A percentile compares a stretch with the other conserved stretches of the same genome.
phyloP scores from a whole-genome alignment of 2,329 filamentous ascomycete genomes.

The Blastomyces parvus region DNA sequence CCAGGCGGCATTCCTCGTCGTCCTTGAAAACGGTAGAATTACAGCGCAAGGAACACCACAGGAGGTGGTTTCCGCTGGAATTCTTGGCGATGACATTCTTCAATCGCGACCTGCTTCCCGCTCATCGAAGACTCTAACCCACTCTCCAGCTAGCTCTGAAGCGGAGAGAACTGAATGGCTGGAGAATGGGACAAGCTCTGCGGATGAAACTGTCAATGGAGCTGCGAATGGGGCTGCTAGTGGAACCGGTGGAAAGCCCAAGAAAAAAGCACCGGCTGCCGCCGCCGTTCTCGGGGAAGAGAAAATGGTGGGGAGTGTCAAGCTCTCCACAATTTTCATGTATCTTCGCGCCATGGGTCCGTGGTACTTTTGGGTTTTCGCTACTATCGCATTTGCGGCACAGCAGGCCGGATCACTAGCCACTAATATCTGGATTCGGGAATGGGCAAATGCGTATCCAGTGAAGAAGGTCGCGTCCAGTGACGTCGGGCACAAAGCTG shows the following conservation, averaged over 20 bases:
- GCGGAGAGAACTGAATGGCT: slow-evolving; percentile 44
- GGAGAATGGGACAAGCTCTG: slow-evolving; percentile 27
- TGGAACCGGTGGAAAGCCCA: slow-evolving; percentile 27
- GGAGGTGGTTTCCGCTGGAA: slow-evolving; percentile 76
- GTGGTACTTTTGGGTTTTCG: slow-evolving; percentile 88
- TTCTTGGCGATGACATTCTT: slow-evolving; percentile 73
- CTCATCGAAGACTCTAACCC: slow-evolving; percentile 60
- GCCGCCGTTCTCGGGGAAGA: slow-evolving; percentile 53
- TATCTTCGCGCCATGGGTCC: slow-evolving; percentile 89
- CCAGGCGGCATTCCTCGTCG: slow-evolving; percentile 67
- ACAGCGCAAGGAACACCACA: slow-evolving; percentile 64
- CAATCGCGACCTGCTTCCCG: slow-evolving; percentile 65
- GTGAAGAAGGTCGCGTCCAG: slow-evolving; percentile 31
- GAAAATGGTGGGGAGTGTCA: slow-evolving; percentile 79
- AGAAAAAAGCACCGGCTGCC: slow-evolving; percentile 36
- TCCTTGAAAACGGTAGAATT: slow-evolving; percentile 79
- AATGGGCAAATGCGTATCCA: slow-evolving; percentile 88
- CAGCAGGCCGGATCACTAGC: slow-evolving; percentile 81
- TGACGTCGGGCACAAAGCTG: slow-evolving; percentile 35
- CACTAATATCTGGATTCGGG: slow-evolving; percentile 86
- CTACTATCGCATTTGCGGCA: slow-evolving; percentile 62
- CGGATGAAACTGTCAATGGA: slow-evolving; percentile 12
- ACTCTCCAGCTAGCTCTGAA: slow-evolving; percentile 63
- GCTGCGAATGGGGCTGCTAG: slow-evolving; percentile 32
- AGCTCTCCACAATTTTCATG: slow-evolving; percentile 73